Evolutionary conservation across 169 alveolate species (phyloP), one percentile per base, ranked within the genome.

Genomic region (Plasmodium sp.): DNA sequence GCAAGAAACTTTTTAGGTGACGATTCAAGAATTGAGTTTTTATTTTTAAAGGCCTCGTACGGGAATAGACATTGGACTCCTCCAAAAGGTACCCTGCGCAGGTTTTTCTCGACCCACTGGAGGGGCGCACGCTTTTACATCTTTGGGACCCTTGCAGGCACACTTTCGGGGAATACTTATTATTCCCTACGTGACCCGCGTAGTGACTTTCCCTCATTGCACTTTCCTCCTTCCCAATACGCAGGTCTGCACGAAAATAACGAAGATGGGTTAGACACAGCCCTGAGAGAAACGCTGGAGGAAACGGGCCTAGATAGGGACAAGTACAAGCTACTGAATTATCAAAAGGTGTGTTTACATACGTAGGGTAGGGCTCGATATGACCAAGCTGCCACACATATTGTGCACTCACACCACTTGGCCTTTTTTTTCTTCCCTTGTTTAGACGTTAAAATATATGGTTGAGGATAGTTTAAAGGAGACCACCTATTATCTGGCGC

Each of bases 41-140:
- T 96, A 81, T 94, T 96, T 81, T 93, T 96, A 51, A 95, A 84
- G 79, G 96, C 98, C 43, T 95, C 97, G n/a, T 91, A 94, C 74
- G 94, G 84, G 36, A 96, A 96, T 22, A 94, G 39, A 84, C 98
- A 96, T 84, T 96, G 97, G 97, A 95, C 97, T 5, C 98, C 98
- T 18, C 98, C 98, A 31, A 96, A 96, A 84, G 98, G 98, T 79
- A 41, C 5, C 36, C 73, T 18, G 18, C 62, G 22, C 22, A 51
- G 62, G 27, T 18, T 1, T 12, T 51, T 51, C 62, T 14, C 27
- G 62, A 51, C 62, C 12, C 2, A 14, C 9, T 51, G 22, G 9
- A 51, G 62, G 62, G 62, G 0, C 22, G 3, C 62, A 0, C 62
- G 22, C 27, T 22, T 12, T 51, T 51, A 51, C 22, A 3, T 16